Base-by-base conservation (phyloP, 805 yeast species). In the Kazachstania africana region DNA sequence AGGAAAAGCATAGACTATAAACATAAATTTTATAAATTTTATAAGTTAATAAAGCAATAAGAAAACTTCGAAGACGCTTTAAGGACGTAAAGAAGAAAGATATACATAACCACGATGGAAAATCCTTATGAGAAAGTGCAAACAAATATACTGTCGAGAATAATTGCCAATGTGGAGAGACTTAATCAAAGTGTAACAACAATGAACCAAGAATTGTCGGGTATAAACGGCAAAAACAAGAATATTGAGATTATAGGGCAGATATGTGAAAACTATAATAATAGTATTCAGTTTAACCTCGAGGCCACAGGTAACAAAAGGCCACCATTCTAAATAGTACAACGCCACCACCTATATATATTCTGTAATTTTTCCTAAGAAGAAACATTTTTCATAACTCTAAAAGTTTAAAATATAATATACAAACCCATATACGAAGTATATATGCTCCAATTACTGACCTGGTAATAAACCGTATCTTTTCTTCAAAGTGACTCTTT, bases 401-500 rank as follows among this genome's bases (percentile, higher is more conserved):
- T n/a, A n/a, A n/a, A n/a, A n/a, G n/a, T n/a, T n/a, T n/a, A n/a
- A n/a, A n/a, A n/a, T n/a, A n/a, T n/a, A n/a, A n/a, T n/a, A n/a
- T n/a, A n/a, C n/a, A n/a, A n/a, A n/a, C n/a, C n/a, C n/a, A n/a
- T n/a, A n/a, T n/a, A n/a, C n/a, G n/a, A n/a, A n/a, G n/a, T n/a
- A n/a, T n/a, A n/a, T n/a, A n/a, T n/a, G n/a, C n/a, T n/a, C n/a
- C n/a, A n/a, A n/a, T n/a, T n/a, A n/a, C 22, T 31, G 32, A 23
- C 29, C 33, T 51, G 95, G 95, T 57, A 91, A 69, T 60, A 91
- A 58, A 46, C 78, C 77, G 59, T 64, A 88, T 68, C 98, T 79
- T 72, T 84, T 91, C 77, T 91, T 91, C 57, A 91, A 71, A 36
- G 97, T 88, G 31, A 91, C 95, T 73, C 99, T 83, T 65, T 91